Evolutionary conservation across 2,329 filamentous ascomycete genomes (phyloP).

Genomic region (Ophiostoma australiae): DNA sequence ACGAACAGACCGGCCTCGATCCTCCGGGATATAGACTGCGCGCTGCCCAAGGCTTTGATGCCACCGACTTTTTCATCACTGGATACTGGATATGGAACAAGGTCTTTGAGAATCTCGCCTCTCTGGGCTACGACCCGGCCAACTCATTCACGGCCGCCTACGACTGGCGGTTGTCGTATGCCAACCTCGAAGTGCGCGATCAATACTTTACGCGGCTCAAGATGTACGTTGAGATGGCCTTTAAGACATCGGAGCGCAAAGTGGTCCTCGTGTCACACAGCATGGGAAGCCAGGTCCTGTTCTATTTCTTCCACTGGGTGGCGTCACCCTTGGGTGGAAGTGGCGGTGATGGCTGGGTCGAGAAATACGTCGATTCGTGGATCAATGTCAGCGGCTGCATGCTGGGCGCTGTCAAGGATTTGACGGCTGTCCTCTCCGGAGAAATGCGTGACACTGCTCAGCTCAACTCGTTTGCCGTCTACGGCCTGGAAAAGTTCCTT

Average conservation of each 20-base stretch:
- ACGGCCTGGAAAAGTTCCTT: conserved; percentile 92
- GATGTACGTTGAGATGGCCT: conserved; percentile 79
- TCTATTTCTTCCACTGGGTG: conserved; percentile 75
- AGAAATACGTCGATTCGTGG: conserved; percentile 85
- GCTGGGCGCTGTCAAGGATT: conserved; percentile 86
- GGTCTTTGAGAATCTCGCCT: conserved; percentile 93
- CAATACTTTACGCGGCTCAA: conserved; percentile 92
- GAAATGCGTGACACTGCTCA: conserved; percentile 99
- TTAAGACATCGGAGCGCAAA: conserved; percentile 69
- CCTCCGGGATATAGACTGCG: conserved; percentile 85
- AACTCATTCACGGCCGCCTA: conserved; percentile 67
- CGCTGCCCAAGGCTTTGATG: conserved; percentile 93
- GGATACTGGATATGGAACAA: conserved; percentile 99
- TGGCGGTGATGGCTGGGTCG: conserved; percentile 84
- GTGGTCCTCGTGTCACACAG: conserved; percentile 86
- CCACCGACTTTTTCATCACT: conserved; percentile 88
- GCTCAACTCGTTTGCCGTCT: conserved; percentile 92
- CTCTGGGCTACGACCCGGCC: conserved; percentile 88
- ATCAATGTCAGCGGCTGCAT: conserved; percentile 98
- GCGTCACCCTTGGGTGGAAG: conserved; percentile 71
- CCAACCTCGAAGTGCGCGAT: conserved; percentile 83
- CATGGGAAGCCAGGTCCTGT: conserved; percentile 94
- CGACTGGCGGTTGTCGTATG: conserved; percentile 90
- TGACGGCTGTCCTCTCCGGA: conserved; percentile 85
- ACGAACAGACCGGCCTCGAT: conserved; percentile 84